phyloP scores from a whole-genome alignment of 345 rosid genomes.

The Dimocarpus longan region DNA sequence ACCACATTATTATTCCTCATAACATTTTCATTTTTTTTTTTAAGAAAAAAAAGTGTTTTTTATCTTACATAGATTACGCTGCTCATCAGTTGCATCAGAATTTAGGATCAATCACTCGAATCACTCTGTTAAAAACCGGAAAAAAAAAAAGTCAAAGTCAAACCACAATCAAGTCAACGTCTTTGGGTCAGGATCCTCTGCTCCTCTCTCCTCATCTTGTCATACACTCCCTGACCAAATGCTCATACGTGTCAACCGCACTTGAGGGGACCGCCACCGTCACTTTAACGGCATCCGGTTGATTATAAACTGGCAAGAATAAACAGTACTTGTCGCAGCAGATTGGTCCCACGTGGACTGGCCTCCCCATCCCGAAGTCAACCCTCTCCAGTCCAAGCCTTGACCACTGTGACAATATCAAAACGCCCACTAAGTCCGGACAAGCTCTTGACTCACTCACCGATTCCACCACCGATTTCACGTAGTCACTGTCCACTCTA shows the following conservation, averaged over 20 bases:
- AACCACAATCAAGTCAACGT: slow-evolving; percentile 40
- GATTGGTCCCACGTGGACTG: slow-evolving; percentile 66
- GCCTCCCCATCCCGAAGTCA: slow-evolving; percentile 79
- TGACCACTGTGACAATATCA: slow-evolving; percentile 89
- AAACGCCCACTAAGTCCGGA: slow-evolving; percentile 72
- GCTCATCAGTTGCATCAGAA: neutral
- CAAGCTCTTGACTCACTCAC: slow-evolving; percentile 56
- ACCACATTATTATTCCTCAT: neutral
- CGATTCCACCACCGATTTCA: slow-evolving; percentile 55
- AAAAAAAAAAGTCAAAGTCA: slow-evolving; percentile 20
- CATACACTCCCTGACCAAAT: slow-evolving; percentile 46
- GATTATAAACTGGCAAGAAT: slow-evolving; percentile 61
- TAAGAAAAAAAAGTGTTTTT: neutral
- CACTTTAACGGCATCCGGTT: slow-evolving; percentile 62
- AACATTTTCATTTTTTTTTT: neutral
- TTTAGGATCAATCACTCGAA: neutral
- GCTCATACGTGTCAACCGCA: slow-evolving; percentile 57
- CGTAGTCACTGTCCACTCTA: slow-evolving; percentile 55
- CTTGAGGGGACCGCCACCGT: slow-evolving; percentile 76
- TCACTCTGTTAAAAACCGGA: neutral
- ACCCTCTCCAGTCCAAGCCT: slow-evolving; percentile 74
- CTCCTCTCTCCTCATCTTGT: slow-evolving; percentile 26
- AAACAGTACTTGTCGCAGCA: slow-evolving; percentile 78
- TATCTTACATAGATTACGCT: neutral
- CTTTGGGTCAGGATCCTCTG: slow-evolving; percentile 21